A percentile compares a stretch with the other conserved stretches of the same genome.
These are phyloP conservation scores for Botryotinia globosa DNA, from an alignment of 2,329 filamentous ascomycete genomes.

Conservation along the genomic window DNA sequence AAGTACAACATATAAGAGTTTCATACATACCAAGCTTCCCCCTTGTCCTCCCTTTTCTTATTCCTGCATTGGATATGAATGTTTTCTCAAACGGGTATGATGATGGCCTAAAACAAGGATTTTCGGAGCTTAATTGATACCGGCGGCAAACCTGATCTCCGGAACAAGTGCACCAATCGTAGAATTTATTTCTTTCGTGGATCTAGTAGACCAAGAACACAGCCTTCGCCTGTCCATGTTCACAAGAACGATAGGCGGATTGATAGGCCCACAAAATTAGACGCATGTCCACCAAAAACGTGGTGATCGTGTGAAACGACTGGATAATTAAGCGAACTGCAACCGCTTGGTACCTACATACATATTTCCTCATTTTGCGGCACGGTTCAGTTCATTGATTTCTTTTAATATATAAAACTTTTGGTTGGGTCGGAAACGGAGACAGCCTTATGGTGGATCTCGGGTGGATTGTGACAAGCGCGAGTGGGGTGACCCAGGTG, in stretches of 20 bases:
- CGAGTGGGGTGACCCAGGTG: neutral
- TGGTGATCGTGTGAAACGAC: conserved; percentile 5
- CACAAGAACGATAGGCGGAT: neutral
- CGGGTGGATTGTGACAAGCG: conserved; percentile 13
- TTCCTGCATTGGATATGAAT: neutral
- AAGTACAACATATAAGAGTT: neutral
- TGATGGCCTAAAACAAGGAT: neutral
- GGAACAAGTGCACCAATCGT: conserved; percentile 6
- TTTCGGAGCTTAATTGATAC: neutral
- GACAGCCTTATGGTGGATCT: conserved; percentile 15
- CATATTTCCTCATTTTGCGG: neutral
- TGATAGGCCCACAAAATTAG: conserved; percentile 16
- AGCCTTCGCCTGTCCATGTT: conserved; percentile 1
- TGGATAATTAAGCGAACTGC: conserved; percentile 5
- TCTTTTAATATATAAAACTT: neutral
- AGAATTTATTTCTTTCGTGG: neutral
- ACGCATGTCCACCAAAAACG: conserved; percentile 7
- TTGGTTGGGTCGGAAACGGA: conserved; percentile 10
- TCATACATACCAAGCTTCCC: neutral
- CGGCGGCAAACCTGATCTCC: conserved; percentile 7
- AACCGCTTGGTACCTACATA: conserved; percentile 7
- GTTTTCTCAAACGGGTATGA: neutral
- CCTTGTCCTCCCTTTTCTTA: neutral
- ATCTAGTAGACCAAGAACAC: neutral
- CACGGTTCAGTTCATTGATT: neutral